phyloP scores from a whole-genome alignment of 352 stramenopile genomes.

The Pythium phragmitis region DNA sequence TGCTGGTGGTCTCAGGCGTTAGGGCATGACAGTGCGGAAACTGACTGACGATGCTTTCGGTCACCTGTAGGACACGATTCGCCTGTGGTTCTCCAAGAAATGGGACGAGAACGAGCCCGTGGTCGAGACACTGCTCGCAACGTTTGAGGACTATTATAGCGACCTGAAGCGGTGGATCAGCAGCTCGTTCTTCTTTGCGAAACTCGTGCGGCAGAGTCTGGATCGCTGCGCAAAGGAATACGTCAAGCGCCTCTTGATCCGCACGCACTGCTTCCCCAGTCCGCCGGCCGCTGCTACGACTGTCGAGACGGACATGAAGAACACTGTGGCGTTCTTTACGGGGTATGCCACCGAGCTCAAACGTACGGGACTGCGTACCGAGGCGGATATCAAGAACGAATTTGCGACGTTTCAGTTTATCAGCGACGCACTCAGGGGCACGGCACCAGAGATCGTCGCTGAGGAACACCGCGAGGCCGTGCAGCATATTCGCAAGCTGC shows the following conservation, averaged over 20 bases:
- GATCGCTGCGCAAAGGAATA: constrained; percentile 73
- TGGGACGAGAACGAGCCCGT: constrained; percentile 79
- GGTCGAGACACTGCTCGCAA: constrained; percentile 72
- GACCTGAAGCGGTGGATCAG: constrained; percentile 79
- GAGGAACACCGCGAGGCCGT: constrained; percentile 35
- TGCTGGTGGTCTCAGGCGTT: not conserved
- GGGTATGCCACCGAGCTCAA: constrained; percentile 67
- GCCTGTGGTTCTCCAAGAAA: constrained; percentile 79
- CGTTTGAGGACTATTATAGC: constrained; percentile 73
- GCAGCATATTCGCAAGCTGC: constrained; percentile 59
- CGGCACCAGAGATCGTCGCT: constrained; percentile 30
- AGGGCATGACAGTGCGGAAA: not conserved
- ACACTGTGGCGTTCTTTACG: constrained; percentile 69
- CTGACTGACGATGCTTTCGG: constrained; percentile 1
- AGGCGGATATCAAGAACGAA: constrained; percentile 67
- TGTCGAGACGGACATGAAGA: constrained; percentile 68
- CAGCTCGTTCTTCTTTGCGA: constrained; percentile 84
- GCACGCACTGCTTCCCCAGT: constrained; percentile 56
- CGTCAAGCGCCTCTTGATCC: constrained; percentile 49
- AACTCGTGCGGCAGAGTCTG: constrained; percentile 68
- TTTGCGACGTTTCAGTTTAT: constrained; percentile 58
- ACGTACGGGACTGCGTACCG: constrained; percentile 62
- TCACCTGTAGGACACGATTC: constrained; percentile 51
- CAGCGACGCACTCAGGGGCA: constrained; percentile 37
- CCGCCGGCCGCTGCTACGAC: constrained; percentile 33